Conservation (phyloP, 208 protist genomes). For the Trypanosomatidae sp. region DNA sequence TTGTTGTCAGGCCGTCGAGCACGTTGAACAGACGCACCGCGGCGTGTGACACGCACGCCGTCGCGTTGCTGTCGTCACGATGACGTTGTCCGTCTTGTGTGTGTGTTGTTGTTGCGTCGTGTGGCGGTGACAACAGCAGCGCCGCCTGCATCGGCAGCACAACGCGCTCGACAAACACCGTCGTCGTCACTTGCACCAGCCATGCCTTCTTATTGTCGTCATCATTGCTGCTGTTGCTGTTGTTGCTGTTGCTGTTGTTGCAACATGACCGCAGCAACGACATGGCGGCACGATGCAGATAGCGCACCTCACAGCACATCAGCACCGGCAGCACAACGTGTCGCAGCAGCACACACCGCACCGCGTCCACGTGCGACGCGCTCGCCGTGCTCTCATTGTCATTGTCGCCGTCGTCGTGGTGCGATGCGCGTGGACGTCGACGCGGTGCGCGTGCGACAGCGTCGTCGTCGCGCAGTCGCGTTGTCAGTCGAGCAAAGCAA, state of each 20-base stretch:
- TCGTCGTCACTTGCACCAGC: slow-evolving; percentile 2
- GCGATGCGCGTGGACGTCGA: neutral
- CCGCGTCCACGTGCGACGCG: neutral
- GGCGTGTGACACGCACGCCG: too few species aligned
- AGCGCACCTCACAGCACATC: slow-evolving; percentile 66
- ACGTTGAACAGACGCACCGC: slow-evolving; percentile 65
- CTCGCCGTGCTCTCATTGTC: slow-evolving; percentile 2
- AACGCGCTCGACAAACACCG: neutral
- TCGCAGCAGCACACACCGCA: slow-evolving; percentile 8
- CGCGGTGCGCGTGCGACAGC: neutral
- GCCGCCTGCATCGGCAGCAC: neutral
- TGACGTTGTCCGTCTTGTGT: too few species aligned
- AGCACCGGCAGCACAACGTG: slow-evolving; percentile 58
- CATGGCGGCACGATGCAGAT: slow-evolving; percentile 68
- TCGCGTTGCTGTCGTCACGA: too few species aligned
- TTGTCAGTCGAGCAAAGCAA: neutral
- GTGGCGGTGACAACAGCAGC: slow-evolving; percentile 5
- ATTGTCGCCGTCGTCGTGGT: slow-evolving; percentile 9
- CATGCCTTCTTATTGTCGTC: too few species aligned
- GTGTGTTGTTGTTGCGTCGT: slow-evolving; percentile 3
- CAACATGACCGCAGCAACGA: slow-evolving; percentile 33
- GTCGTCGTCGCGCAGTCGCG: too few species aligned
- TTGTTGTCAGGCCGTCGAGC: slow-evolving; percentile 52
- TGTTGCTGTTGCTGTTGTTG: too few species aligned
- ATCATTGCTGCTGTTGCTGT: too few species aligned